Conservation (phyloP, 169 alveolate genomes). For the Hepatocystis sp. region DNA sequence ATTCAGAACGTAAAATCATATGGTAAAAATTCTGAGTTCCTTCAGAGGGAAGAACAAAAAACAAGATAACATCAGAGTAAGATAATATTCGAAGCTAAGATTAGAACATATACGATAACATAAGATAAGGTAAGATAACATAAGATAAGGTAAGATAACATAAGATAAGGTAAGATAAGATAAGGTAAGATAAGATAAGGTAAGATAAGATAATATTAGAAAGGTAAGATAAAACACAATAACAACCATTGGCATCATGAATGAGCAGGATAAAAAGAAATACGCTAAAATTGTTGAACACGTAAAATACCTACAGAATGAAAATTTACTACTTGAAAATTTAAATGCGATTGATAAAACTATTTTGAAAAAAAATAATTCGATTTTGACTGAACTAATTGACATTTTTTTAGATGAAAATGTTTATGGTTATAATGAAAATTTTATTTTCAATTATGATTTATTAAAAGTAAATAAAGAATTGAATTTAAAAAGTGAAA, state of each 20-base stretch:
- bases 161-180: not conserved
- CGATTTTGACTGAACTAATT: slow-evolving; percentile 42
- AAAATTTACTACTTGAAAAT: slow-evolving; percentile 66
- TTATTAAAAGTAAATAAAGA: slow-evolving; percentile 45
- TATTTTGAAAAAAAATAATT: slow-evolving; percentile 19
- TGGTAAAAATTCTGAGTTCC: too few relatives aligned
- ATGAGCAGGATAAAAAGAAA: slow-evolving; percentile 42
- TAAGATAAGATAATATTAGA: too few relatives aligned
- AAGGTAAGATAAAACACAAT: not conserved
- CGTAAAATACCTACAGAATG: slow-evolving; percentile 47
- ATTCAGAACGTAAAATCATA: too few relatives aligned
- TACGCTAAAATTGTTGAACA: slow-evolving; percentile 25
- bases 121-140: not conserved
- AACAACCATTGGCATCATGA: slow-evolving; percentile 23
- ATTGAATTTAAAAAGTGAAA: slow-evolving; percentile 17
- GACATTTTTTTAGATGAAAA: slow-evolving; percentile 65
- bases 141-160: not conserved
- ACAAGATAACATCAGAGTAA: too few relatives aligned
- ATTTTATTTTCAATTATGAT: slow-evolving; percentile 50
- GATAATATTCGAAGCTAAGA: too few relatives aligned
- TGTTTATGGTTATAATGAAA: slow-evolving; percentile 67
- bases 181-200: too few relatives aligned
- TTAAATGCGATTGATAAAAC: slow-evolving; percentile 42
- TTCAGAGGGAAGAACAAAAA: too few relatives aligned
- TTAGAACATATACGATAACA: not conserved